These are phyloP conservation scores for Trametes cubensis DNA, from an alignment of 768 basidiomycete species.

Conservation along the genomic window DNA sequence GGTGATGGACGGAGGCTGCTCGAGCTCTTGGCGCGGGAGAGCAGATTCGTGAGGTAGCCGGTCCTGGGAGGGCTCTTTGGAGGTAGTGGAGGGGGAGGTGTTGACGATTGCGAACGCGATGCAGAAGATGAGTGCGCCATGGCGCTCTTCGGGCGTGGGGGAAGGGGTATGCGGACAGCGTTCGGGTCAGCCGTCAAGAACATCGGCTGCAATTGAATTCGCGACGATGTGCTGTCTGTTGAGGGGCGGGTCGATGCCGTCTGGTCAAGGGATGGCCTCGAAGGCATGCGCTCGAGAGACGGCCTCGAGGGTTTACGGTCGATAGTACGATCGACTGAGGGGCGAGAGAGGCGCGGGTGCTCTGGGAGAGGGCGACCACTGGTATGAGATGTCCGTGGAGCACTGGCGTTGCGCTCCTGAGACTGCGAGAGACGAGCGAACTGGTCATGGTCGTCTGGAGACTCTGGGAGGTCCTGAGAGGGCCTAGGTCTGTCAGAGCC, in stretches of 20 bases:
- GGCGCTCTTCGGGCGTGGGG: constrained; percentile 21
- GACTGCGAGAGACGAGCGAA: constrained; percentile 15
- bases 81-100: constrained; percentile 22
- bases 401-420: constrained; percentile 5
- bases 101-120: constrained; percentile 5
- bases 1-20: constrained; percentile 30
- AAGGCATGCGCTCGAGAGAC: constrained; percentile 3
- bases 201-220: constrained; percentile 18
- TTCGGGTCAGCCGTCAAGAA: constrained; percentile 23
- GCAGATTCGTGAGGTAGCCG: constrained; percentile 46
- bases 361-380: constrained; percentile 19
- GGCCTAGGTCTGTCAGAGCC: constrained; percentile 18
- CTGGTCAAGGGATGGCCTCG: constrained; percentile 20
- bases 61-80: constrained; percentile 26
- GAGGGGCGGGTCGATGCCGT: constrained; percentile 14
- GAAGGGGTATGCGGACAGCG: constrained; percentile 18
- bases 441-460: constrained; percentile 13
- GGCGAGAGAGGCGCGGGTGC: constrained; percentile 14
- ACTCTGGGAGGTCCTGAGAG: constrained; percentile 22
- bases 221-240: constrained; percentile 19
- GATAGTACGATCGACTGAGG: constrained; percentile 7
- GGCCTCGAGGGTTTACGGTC: constrained; percentile 12
- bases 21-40: constrained; percentile 25
- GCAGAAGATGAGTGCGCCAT: constrained; percentile 2
- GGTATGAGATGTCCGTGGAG: constrained; percentile 2